A percentile compares a stretch with the other conserved stretches of the same genome.
Conservation (phyloP, 2,329 filamentous ascomycete genomes). For the Ophidiomyces ophidiicola region DNA sequence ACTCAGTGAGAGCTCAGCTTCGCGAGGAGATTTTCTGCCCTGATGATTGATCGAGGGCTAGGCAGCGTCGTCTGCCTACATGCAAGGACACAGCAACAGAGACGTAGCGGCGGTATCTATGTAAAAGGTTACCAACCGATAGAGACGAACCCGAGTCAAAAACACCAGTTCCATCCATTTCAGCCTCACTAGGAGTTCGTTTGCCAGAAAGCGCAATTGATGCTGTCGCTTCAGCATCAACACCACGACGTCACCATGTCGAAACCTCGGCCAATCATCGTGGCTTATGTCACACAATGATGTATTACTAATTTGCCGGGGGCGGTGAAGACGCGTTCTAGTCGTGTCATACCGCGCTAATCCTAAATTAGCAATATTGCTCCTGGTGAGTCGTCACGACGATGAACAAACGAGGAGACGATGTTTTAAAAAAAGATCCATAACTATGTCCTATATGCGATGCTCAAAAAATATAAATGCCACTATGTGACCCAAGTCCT, state of each 20-base stretch:
- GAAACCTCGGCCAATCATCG: no score
- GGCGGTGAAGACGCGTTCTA: slow-evolving; percentile 11
- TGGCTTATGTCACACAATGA: neutral
- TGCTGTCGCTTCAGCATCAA: slow-evolving; percentile 2
- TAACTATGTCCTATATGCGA: no score
- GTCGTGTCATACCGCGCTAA: no score
- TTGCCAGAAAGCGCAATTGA: neutral
- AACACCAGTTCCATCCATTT: slow-evolving; percentile 7
- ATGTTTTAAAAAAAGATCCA: no score
- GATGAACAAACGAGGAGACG: no score
- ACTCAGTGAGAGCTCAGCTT: neutral
- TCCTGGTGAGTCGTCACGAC: no score
- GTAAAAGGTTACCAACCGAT: neutral
- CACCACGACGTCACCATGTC: slow-evolving; percentile 10
- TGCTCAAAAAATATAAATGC: no score
- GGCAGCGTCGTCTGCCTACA: neutral
- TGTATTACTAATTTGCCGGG: neutral
- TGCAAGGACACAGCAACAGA: neutral
- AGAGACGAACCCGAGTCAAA: neutral
- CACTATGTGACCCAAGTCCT: no score
- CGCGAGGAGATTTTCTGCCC: neutral
- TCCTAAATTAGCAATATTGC: no score
- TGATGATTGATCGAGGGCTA: neutral
- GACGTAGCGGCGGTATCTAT: neutral
- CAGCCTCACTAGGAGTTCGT: neutral